Conservation (phyloP, 2,329 filamentous ascomycete genomes). For the Pseudocercospora fijiensis region DNA sequence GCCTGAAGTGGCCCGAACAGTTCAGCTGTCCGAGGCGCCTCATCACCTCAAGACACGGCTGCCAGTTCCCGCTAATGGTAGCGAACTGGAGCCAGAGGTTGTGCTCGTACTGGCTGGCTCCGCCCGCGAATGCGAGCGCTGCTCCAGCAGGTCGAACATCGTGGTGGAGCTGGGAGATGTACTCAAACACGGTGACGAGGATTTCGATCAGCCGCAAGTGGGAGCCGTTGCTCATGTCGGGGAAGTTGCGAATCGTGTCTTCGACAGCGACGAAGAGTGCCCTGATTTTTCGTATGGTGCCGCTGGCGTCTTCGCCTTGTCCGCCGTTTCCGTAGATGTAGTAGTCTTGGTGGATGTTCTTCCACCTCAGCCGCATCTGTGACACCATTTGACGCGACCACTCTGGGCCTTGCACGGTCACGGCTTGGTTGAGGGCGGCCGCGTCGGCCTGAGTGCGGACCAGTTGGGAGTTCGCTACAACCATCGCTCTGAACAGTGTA, state of each 20-base stretch:
- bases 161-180: background rate
- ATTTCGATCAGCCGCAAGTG: conserved; percentile 10
- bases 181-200: conserved; percentile 9
- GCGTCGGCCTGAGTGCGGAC: conserved; percentile 4
- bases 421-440: background rate
- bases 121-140: conserved; percentile 20
- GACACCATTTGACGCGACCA: conserved; percentile 11
- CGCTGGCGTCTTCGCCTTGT: conserved; percentile 14
- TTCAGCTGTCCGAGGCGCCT: conserved; percentile 2
- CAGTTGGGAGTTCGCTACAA: background rate
- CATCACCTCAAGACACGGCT: conserved; percentile 17
- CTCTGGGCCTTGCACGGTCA: conserved; percentile 7
- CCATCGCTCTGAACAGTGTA: conserved; percentile 2
- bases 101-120: conserved; percentile 19
- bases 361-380: conserved; percentile 14
- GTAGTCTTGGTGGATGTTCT: conserved; percentile 1
- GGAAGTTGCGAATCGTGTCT: conserved; percentile 11
- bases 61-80: conserved; percentile 15
- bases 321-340: background rate
- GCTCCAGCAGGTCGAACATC: background rate
- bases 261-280: conserved; percentile 18
- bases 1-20: conserved; percentile 1
- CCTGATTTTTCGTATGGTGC: conserved; percentile 16
- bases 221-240: conserved; percentile 4
- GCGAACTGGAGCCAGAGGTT: conserved; percentile 24